A percentile compares a stretch with the other conserved stretches of the same genome.
Conservation (phyloP, 2,329 filamentous ascomycete species). For the Pseudogymnoascus sp. region DNA sequence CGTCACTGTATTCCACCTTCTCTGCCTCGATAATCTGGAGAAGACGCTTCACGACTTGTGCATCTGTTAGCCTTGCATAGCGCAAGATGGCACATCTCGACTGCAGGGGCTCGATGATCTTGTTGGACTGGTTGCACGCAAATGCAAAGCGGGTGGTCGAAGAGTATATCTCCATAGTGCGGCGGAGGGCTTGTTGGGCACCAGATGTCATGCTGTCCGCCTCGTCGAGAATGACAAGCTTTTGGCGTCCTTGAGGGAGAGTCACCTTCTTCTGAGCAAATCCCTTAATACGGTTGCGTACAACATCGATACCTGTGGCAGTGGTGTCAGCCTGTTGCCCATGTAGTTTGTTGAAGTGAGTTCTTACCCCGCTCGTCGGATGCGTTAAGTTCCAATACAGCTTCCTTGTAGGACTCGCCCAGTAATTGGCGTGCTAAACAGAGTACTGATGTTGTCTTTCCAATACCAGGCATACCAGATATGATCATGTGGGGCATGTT, state of each 20-base stretch:
- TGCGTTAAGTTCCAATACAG: constrained; percentile 91
- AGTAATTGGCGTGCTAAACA: constrained; percentile 88
- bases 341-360: neutral
- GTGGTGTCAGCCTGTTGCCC: neutral
- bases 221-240: constrained; percentile 95
- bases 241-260: constrained; percentile 80
- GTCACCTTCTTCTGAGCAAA: constrained; percentile 99
- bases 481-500: constrained; percentile 99
- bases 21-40: constrained; percentile 91
- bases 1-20: constrained; percentile 81
- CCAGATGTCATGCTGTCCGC: constrained; percentile 97
- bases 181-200: constrained; percentile 85
- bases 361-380: constrained; percentile 76
- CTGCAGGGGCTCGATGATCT: constrained; percentile 98
- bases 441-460: constrained; percentile 92
- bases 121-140: constrained; percentile 97
- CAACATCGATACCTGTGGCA: constrained; percentile 77
- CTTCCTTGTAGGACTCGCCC: constrained; percentile 93
- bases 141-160: constrained; percentile 95
- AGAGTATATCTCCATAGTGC: constrained; percentile 99
- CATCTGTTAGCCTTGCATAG: constrained; percentile 86
- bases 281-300: constrained; percentile 93
- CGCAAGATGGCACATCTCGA: constrained; percentile 93
- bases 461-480: constrained; percentile 98
- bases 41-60: constrained; percentile 82